Evolutionary conservation across 495 filamentous ascomycete genomes (phyloP), one percentile per base, ranked within the genome.

Genomic region (Penicillium ochrochloron): DNA sequence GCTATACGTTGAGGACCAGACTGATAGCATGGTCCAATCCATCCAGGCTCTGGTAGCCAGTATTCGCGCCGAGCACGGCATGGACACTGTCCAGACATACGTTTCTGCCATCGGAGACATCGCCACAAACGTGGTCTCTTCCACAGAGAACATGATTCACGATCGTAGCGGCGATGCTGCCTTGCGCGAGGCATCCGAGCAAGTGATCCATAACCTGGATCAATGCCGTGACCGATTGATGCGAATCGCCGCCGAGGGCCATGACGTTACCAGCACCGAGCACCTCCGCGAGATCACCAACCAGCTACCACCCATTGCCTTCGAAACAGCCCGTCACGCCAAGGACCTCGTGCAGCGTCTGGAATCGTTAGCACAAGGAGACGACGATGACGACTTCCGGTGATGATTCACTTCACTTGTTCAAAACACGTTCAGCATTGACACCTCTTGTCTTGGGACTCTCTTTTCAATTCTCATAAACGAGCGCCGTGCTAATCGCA

Each of bases 1-100:
- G 87, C 86, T 90, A 63, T 94, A 93, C 73, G 87, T 96, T 46
- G 92, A 96, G 67, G 90, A 92, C 65, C 92, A 94, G 75, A 93
- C 91, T 14, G 90, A 91, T 54, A 80, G 87, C 14, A 85, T 96
- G 44, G 89, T 96, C 29, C 87, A 92, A 67, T 89, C 87, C 25
- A 94, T 97, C 66, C 92, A 94, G 74, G 84, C 88, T 5, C 86
- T 97, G 12, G 90, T 96, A 37, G 84, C 86, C 65, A 87, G 86
- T 53, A 94, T 96, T 67, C 91, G 93, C 41, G 82, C 86, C 52
- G 86, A 91, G 62, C 85, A 85, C 17, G 80, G 84, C 42, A 85
- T 92, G 59, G 77, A 83, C 55, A 85, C 86, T 41, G 86, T 97
- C 61, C 83, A 84, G 59, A 83, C 82, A 60, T 87, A 95, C 67